phyloP scores from a whole-genome alignment of 2,329 filamentous ascomycete genomes.

The Epichloe scottii region DNA sequence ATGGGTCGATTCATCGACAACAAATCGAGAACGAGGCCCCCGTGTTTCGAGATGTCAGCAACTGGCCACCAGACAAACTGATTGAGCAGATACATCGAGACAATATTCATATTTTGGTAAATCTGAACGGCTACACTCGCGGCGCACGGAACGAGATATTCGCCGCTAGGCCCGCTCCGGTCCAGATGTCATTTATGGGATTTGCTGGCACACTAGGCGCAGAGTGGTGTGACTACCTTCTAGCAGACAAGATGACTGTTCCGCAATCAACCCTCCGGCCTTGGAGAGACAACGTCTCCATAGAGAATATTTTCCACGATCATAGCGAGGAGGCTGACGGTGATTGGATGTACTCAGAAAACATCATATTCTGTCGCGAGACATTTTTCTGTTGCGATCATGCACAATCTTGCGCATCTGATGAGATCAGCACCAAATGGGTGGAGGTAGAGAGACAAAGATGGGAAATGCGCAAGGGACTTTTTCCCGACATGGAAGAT shows the following conservation, averaged over 20 bases:
- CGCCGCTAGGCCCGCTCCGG: constrained; percentile 81
- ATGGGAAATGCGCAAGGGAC: constrained; percentile 85
- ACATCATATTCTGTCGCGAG: constrained; percentile 85
- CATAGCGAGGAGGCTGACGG: constrained; percentile 58
- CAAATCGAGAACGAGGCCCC: constrained; percentile 92
- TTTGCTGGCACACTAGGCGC: constrained; percentile 93
- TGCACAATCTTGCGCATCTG: constrained; percentile 70
- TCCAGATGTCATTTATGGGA: constrained; percentile 99
- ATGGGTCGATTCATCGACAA: constrained; percentile 75
- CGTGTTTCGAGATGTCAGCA: constrained; percentile 77
- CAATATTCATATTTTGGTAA: constrained; percentile 86
- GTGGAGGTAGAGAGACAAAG: constrained; percentile 67
- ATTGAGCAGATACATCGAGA: constrained; percentile 79
- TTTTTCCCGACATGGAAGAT: constrained; percentile 75
- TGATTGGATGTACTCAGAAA: constrained; percentile 92
- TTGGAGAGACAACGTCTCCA: constrained; percentile 58
- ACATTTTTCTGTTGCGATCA: constrained; percentile 99
- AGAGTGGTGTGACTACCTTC: constrained; percentile 96
- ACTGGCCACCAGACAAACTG: constrained; percentile 72
- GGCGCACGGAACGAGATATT: constrained; percentile 97
- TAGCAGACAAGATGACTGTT: constrained; percentile 80
- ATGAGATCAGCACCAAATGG: constrained; percentile 61
- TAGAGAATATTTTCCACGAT: constrained; percentile 56
- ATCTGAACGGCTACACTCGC: constrained; percentile 94
- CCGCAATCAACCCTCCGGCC: constrained; percentile 71